Evolutionary conservation across 2,329 filamentous ascomycete genomes (phyloP), one percentile per base, ranked within the genome.

Genomic region (Calycina herbarum): DNA sequence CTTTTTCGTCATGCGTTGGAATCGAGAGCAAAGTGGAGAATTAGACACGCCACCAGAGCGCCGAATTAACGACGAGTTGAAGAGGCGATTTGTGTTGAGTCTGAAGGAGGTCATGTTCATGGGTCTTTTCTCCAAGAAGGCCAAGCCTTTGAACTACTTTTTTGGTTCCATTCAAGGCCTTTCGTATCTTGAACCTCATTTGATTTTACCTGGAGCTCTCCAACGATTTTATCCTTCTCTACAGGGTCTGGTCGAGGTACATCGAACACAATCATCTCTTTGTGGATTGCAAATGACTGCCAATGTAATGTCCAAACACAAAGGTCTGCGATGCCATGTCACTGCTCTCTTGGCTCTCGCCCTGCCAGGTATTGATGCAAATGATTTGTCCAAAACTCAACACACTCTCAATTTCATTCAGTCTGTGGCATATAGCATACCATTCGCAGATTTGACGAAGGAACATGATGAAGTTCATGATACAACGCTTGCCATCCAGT

Each of bases 1-100:
- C 76, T 94, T 96, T 73, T 99, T 99, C 77, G 92, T 99, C 56
- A 95, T 96, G 80, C 89, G 95, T 62, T 99, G 94, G 94, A 98
- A 99, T 76, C 88, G 94, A 62, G 95, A 99, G 79, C 90, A 91
- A 76, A 96, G 88, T 74, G 93, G 93, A 33, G 96, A 99, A 80
- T 89, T 97, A 79, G 91, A 96, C 57, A 86, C 94, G 1, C 94
- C 94, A 0, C 79, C 85, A 48, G 92, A 94, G 61, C 88, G 95
- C 63, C 89, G 83, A 71, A 88, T 99, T 70, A 95, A 88, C 68
- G 85, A 88, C 38, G 88, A 87, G n/a, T 78, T 99, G 70, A 97
- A 94, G 81, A 87, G 84, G 74, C 89, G 95, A 57, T 98, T 99
- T 75, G 95, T 99, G 35, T 80, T 94, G 45, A 92, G 93, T 68